Percentiles rank a stretch among this genome's conserved stretches.
These are phyloP conservation scores for Saccharum spontaneum DNA, from an alignment of 176 grass and related monocot species.

Conservation along the genomic window DNA sequence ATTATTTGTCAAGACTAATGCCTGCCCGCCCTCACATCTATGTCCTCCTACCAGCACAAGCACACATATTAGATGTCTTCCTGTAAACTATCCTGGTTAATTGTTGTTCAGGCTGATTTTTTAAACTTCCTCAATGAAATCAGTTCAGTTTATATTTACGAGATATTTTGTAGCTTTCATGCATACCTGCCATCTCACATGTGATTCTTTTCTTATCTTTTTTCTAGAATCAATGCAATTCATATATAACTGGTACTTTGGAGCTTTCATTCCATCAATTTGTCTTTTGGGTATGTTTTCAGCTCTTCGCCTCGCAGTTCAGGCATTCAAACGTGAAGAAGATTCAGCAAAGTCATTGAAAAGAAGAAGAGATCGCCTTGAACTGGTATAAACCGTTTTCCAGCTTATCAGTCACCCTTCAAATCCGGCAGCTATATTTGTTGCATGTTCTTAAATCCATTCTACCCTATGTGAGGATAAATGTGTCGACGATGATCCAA, in stretches of 20 bases:
- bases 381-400: constrained; percentile 44
- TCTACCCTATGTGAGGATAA: constrained; percentile 66
- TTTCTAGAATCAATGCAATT: not conserved
- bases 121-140: not conserved
- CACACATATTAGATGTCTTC: not conserved
- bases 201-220: not conserved
- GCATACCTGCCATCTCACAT: not conserved
- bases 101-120: not conserved
- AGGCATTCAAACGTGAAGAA: constrained; percentile 74
- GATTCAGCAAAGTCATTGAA: constrained; percentile 62
- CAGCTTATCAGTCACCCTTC: not conserved
- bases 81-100: not conserved
- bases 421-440: not conserved
- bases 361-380: constrained; percentile 66
- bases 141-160: not conserved
- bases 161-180: constrained; percentile 21
- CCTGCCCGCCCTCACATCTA: not conserved
- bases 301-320: constrained; percentile 81
- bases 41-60: not conserved
- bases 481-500: constrained; percentile 58
- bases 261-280: constrained; percentile 7
- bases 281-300: constrained; percentile 30
- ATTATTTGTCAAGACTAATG: not conserved
- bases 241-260: not conserved
- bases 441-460: constrained; percentile 28